These are phyloP conservation scores for Teratosphaeria zuluensis DNA, from an alignment of 2,329 filamentous ascomycete genomes.

Conservation along the genomic window DNA sequence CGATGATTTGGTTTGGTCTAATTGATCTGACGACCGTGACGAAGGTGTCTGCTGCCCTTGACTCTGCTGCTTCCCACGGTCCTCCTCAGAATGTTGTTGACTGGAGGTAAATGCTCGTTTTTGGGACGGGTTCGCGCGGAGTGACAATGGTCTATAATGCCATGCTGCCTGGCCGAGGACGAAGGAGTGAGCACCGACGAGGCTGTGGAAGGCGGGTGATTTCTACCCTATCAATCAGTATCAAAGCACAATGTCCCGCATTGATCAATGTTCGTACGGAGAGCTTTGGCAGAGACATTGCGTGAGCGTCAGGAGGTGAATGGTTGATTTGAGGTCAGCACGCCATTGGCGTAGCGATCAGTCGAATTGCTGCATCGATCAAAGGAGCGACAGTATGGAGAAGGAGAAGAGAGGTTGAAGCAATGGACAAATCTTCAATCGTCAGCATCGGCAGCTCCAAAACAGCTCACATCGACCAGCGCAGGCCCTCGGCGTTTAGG, in stretches of 20 bases:
- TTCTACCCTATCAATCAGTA: constrained; percentile 9
- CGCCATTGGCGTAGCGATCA: background rate
- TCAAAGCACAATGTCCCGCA: background rate
- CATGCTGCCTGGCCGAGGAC: constrained; percentile 25
- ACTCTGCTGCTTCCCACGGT: constrained; percentile 4
- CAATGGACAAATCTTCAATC: background rate
- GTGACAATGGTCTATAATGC: constrained; percentile 17
- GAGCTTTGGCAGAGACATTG: constrained; percentile 7
- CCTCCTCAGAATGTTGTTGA: background rate
- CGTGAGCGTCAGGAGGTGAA: background rate
- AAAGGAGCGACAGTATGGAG: constrained; percentile 2
- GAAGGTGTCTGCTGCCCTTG: constrained; percentile 1
- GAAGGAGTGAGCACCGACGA: constrained; percentile 25
- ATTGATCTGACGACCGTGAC: constrained; percentile 4
- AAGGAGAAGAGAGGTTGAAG: background rate
- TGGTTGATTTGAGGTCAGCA: background rate
- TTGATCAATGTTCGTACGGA: constrained; percentile 1
- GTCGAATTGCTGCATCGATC: background rate
- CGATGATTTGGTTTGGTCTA: constrained; percentile 1
- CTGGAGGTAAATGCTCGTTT: background rate
- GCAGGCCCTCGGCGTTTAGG: background rate
- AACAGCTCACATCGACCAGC: background rate
- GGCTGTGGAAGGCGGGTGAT: constrained; percentile 20
- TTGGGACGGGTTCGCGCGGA: background rate
- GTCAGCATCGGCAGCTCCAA: background rate